Conservation (phyloP, 768 basidiomycete species). For the Boletus subparvulus region DNA sequence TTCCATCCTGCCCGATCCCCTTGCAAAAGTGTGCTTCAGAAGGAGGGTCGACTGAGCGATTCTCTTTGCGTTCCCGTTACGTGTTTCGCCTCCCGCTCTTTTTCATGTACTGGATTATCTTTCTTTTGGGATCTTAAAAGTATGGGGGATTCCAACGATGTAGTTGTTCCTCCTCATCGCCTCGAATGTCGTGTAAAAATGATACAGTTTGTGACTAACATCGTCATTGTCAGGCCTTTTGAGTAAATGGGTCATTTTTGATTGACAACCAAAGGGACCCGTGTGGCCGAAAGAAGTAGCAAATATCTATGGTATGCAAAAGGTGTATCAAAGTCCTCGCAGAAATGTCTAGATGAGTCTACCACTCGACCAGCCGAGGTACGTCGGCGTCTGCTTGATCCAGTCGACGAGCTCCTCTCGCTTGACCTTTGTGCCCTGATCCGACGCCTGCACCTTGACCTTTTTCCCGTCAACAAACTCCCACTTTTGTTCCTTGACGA, state of each 20-base stretch:
- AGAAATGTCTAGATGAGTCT: conserved; percentile 22
- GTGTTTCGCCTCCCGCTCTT: too few species aligned
- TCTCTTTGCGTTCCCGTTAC: too few species aligned
- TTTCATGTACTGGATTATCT: too few species aligned
- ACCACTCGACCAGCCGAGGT: conserved; percentile 33
- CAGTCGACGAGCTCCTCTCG: conserved; percentile 61
- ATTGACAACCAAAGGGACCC: too few species aligned
- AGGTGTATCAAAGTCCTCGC: neutral
- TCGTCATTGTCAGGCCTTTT: too few species aligned
- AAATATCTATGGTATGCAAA: conserved; percentile 7
- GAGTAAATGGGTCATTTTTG: too few species aligned
- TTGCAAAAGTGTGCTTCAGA: neutral
- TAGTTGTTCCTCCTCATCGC: too few species aligned
- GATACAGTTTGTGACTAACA: too few species aligned
- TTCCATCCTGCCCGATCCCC: neutral
- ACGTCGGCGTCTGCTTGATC: conserved; percentile 47
- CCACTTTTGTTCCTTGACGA: conserved; percentile 91
- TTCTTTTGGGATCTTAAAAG: too few species aligned
- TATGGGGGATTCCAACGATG: too few species aligned
- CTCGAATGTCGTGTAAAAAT: too few species aligned
- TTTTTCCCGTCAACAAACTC: conserved; percentile 74
- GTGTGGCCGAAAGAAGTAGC: too few species aligned
- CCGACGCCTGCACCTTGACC: conserved; percentile 54
- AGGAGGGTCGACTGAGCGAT: neutral
- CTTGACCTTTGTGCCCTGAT: conserved; percentile 66